These are phyloP conservation scores for Plasmodium gaboni DNA, from an alignment of 169 alveolate species.

Conservation along the genomic window DNA sequence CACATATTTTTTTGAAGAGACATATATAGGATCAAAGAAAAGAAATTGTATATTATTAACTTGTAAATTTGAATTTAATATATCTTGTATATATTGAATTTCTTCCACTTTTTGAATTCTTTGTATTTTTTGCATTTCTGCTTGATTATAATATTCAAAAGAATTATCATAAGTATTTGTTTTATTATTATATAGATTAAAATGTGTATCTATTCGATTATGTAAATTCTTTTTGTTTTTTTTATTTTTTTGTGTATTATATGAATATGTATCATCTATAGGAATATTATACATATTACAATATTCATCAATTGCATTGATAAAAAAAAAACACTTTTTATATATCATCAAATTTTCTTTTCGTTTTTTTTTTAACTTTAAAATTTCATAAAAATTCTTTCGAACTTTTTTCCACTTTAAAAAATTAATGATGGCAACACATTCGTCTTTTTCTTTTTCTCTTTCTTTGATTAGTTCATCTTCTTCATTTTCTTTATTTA, in stretches of 20 bases:
- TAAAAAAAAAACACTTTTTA: slow-evolving; percentile 29
- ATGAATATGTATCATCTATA: slow-evolving; percentile 2
- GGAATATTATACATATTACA: slow-evolving; percentile 27
- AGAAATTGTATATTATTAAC: slow-evolving; percentile 28
- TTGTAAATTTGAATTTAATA: slow-evolving; percentile 18
- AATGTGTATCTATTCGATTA: not conserved
- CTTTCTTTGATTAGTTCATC: too few relatives aligned
- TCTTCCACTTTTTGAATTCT: not conserved
- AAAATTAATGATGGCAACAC: slow-evolving; percentile 23
- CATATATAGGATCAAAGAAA: slow-evolving; percentile 42
- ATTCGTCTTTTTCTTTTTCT: slow-evolving; percentile 1
- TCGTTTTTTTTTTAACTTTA: slow-evolving; percentile 26
- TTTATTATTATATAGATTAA: too few relatives aligned
- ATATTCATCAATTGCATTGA: slow-evolving; percentile 42
- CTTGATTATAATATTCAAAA: not conserved
- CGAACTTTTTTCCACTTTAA: slow-evolving; percentile 49
- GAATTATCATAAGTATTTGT: not conserved
- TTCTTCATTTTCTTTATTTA: not conserved
- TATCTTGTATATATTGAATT: slow-evolving; percentile 27
- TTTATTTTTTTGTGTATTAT: not conserved
- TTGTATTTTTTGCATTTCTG: not conserved
- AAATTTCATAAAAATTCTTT: slow-evolving; percentile 36
- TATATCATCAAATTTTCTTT: slow-evolving; percentile 21
- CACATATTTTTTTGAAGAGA: not conserved
- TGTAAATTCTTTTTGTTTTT: not conserved